Base-by-base conservation (phyloP, 192 early-diverging fungal species). In the Nowakowskiella sp. region DNA sequence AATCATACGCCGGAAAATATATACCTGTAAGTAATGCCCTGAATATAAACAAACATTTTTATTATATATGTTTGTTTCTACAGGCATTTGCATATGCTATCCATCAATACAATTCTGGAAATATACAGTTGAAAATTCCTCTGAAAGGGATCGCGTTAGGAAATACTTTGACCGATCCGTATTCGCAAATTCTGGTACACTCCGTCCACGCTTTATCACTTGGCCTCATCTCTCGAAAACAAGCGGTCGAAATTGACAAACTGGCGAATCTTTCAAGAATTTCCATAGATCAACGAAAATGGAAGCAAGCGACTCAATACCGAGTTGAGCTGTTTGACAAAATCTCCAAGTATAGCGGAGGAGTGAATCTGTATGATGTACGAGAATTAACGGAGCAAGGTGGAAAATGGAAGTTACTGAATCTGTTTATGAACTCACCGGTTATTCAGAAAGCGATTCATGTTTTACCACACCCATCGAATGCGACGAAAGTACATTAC, bases 301-400 rank as follows among this genome's bases (percentile, higher is more conserved):
- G 81, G 63, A 55, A 67, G 39, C 45, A 49, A 3, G 83, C 81
- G 0, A 71, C 62, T 28, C 44, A 51, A 3, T 44, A 56, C 5
- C 74, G 89, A 0, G 34, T 74, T 9, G 31, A 58, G 2, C 32
- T 89, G 13, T 91, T 88, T 68, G 77, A 80, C 10, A 63, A 71
- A 19, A 83, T 83, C 56, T 66, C 65, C 43, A 82, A 87, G 31
- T 67, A 68, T 32, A 83, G 85, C 0, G 87, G 86, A 21, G 69
- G 68, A 6, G 56, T 89, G 28, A 91, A 91, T 61, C 75, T 59
- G 66, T 91, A 91, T 54, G 89, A 91, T 53, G 63, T 89, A 16
- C 77, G 89, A 68, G 25, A 84, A 87, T 59, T 73, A 80, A 48
- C 81, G 82, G 63, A 60, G 60, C 27, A 62, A 69, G 21, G 74